Base-by-base conservation (phyloP, 495 filamentous ascomycete genomes). In the Hypoxylon trugodes region DNA sequence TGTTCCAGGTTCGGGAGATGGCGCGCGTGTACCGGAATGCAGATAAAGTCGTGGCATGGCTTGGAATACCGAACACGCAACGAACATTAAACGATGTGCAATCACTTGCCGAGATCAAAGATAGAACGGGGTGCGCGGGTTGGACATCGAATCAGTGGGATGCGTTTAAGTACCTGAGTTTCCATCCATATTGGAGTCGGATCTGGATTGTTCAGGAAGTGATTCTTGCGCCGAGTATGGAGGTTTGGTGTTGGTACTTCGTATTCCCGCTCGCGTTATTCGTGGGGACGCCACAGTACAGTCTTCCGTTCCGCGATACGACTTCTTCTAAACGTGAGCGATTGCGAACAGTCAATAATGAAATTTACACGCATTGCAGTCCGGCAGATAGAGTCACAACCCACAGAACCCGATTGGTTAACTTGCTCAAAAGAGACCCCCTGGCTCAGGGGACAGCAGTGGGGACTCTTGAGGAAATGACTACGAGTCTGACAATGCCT, bases 1-100 rank as follows among this genome's bases (percentile, higher is more conserved):
- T 41, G 4, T 15, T 24, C 9, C 73, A 77, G 59, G 61, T 77
- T 16, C n/a, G 26, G 4, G 46, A 66, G 26, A 79, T 77, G 74
- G 45, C 47, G 15, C 18, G 40, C 12, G 68, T 77, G 12, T 77
- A 71, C 48, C 41, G 62, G 30, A 53, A 42, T 7, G 72, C 66
- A 7, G 26, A 26, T 22, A 10, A 12, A 16, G 71, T 73, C 10
- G 41, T 72, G 8, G 53, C 59, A 0, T 74, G 67, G 71, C 57
- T 74, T 5, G 71, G 73, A 6, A 19, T 26, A 15, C 58, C 51
- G 1, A n/a, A 24, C 3, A 16, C 18, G 8, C 2, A 6, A 0
- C 13, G 16, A 25, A 1, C 49, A 1, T 5, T 18, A 0, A 46
- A 43, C 1, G 15, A 41, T 24, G 35, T 65, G 10, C 40, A 40